These are phyloP conservation scores for Leccinum huronense DNA, from an alignment of 1,284 basidiomycete species.

Conservation along the genomic window DNA sequence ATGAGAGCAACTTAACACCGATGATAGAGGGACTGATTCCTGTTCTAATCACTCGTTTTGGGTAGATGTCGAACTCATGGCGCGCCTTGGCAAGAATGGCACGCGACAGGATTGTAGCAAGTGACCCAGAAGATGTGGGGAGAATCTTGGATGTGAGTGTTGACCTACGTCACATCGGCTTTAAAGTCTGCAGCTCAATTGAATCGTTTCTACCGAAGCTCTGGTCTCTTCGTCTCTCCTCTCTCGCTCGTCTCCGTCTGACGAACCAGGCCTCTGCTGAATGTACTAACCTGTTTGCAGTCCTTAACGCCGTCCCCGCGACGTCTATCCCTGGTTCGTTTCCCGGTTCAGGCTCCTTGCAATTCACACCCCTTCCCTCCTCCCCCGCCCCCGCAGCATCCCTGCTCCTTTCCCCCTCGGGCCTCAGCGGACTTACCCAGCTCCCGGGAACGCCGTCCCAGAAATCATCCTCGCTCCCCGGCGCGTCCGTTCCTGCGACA, in stretches of 20 bases:
- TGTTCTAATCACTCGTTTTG: slow-evolving; percentile 19
- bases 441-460: slow-evolving; percentile 31
- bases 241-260: slow-evolving; percentile 72
- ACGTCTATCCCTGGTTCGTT: slow-evolving; percentile 28
- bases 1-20: slow-evolving; percentile 12
- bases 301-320: slow-evolving; percentile 59
- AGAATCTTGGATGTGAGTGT: slow-evolving; percentile 63
- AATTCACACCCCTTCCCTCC: slow-evolving; percentile 12
- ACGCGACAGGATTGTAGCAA: slow-evolving; percentile 66
- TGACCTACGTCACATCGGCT: neutral
- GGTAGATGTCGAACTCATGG: slow-evolving; percentile 82
- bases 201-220: slow-evolving; percentile 44
- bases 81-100: slow-evolving; percentile 75
- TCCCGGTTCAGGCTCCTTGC: slow-evolving; percentile 18
- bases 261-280: slow-evolving; percentile 80
- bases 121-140: slow-evolving; percentile 62
- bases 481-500: neutral
- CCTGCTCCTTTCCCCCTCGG: slow-evolving; percentile 27
- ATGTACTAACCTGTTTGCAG: slow-evolving; percentile 75
- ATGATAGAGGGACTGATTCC: slow-evolving; percentile 1
- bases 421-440: slow-evolving; percentile 21
- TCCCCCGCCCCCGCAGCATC: slow-evolving; percentile 17
- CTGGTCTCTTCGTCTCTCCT: slow-evolving; percentile 78
- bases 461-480: slow-evolving; percentile 17
- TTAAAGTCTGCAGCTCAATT: slow-evolving; percentile 1